phyloP scores from a whole-genome alignment of 805 yeast species.

The Candida maesae region DNA sequence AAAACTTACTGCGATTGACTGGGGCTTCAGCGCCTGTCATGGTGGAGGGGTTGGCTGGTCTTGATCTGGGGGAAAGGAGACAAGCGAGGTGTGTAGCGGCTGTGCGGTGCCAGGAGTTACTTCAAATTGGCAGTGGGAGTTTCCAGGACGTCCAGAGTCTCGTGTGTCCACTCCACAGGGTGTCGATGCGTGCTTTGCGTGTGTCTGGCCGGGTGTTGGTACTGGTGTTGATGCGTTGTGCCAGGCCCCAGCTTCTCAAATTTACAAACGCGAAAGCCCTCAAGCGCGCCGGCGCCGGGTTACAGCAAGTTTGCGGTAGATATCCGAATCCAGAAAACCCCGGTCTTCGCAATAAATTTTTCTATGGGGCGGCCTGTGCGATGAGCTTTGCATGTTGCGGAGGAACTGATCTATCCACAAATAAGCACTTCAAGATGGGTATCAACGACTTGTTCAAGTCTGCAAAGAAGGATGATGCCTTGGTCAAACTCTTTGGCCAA shows the following conservation, averaged over 20 bases:
- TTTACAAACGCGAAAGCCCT: constrained; percentile 4
- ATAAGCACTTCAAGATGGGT: constrained; percentile 21
- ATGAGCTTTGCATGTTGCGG: constrained; percentile 11
- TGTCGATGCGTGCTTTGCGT: background rate
- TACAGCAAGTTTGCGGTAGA: no score
- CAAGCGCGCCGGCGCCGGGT: constrained; percentile 1
- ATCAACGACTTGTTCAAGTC: constrained; percentile 32
- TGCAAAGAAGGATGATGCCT: constrained; percentile 29
- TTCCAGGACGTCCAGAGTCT: background rate
- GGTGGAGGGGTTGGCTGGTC: background rate
- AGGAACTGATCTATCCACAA: background rate
- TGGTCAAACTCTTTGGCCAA: constrained; percentile 34
- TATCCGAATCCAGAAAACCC: no score
- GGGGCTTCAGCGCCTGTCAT: constrained; percentile 22
- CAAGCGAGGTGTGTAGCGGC: background rate
- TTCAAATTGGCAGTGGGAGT: no score
- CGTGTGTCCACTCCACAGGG: no score
- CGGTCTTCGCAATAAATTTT: constrained; percentile 11
- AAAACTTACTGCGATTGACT: constrained; percentile 7
- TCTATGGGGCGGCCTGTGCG: constrained; percentile 9
- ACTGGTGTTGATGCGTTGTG: background rate
- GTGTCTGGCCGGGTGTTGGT: background rate
- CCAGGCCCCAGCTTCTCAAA: constrained; percentile 5
- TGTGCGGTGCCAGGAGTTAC: no score
- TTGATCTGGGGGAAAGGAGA: constrained; percentile 1